These are phyloP conservation scores for Taphrina deformans DNA, from an alignment of 1,139 yeast species.

Conservation along the genomic window DNA sequence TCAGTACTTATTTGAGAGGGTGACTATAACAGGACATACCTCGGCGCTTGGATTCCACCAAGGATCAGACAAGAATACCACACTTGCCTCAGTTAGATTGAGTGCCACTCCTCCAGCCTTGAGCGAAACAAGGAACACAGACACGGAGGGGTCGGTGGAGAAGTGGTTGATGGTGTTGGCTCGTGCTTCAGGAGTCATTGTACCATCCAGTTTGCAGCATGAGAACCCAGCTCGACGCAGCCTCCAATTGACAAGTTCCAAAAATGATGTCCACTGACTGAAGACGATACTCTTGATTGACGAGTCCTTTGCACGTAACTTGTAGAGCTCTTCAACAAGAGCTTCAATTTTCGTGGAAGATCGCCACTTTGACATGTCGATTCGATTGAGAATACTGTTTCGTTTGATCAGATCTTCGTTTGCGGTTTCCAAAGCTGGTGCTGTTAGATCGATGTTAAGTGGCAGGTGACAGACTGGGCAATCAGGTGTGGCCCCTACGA, in stretches of 20 bases:
- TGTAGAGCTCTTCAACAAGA: conserved; percentile 84
- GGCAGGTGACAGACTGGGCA: conserved; percentile 98
- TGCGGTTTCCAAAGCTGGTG: conserved; percentile 80
- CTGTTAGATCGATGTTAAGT: conserved; percentile 81
- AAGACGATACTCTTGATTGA: conserved; percentile 95
- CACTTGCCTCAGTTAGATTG: conserved; percentile 93
- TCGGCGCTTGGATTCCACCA: conserved; percentile 68
- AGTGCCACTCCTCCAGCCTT: conserved; percentile 99
- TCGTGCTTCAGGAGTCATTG: conserved; percentile 93
- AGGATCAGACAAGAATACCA: conserved; percentile 75
- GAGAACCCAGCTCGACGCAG: conserved; percentile 88
- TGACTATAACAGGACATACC: conserved; percentile 39
- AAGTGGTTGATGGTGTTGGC: conserved; percentile 86
- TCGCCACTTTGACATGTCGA: conserved; percentile 82
- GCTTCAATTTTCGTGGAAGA: conserved; percentile 97
- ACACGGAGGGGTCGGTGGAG: conserved; percentile 88
- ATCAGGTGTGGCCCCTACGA: conserved; percentile 56
- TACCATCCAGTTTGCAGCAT: conserved; percentile 90
- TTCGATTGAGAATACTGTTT: conserved; percentile 84
- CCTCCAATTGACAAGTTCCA: conserved; percentile 94
- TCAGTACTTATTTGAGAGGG: background rate
- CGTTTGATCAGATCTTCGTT: conserved; percentile 61
- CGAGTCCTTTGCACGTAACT: conserved; percentile 76
- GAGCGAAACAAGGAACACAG: conserved; percentile 86
- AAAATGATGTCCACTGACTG: conserved; percentile 94